phyloP scores from a whole-genome alignment of 176 grass and related monocot species.

The Musa troglodytarum region DNA sequence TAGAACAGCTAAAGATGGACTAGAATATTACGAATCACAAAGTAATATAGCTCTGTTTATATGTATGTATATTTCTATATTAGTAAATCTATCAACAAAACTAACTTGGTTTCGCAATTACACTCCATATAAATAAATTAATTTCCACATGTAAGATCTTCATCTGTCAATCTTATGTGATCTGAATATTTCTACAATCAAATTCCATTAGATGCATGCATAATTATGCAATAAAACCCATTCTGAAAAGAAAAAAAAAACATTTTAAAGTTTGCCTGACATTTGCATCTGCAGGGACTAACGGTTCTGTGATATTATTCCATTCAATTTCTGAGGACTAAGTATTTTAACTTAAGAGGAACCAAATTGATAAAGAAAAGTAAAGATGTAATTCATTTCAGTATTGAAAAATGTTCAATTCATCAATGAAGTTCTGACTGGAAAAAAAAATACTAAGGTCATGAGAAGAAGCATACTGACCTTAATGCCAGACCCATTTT shows the following conservation, averaged over 20 bases:
- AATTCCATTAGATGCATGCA: neutral
- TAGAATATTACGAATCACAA: neutral
- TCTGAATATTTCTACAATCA: neutral
- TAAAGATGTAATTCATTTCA: neutral
- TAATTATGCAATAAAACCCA: neutral
- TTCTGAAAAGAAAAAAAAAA: neutral
- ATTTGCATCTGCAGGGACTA: neutral
- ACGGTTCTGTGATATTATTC: neutral
- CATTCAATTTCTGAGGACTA: neutral
- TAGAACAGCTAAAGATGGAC: neutral
- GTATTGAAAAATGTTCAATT: neutral
- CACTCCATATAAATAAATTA: neutral
- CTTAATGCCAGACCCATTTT: neutral
- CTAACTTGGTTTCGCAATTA: neutral
- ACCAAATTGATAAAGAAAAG: neutral
- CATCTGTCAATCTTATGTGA: neutral
- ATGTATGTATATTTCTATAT: neutral
- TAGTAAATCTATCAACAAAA: neutral
- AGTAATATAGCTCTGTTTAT: neutral
- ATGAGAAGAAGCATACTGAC: neutral
- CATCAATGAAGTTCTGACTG: neutral
- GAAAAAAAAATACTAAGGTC: too few species aligned
- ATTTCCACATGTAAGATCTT: neutral
- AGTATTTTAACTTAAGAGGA: neutral
- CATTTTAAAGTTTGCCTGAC: neutral